These are phyloP conservation scores for Carex myosuroides DNA, from an alignment of 176 grass and related monocot species.

Conservation along the genomic window DNA sequence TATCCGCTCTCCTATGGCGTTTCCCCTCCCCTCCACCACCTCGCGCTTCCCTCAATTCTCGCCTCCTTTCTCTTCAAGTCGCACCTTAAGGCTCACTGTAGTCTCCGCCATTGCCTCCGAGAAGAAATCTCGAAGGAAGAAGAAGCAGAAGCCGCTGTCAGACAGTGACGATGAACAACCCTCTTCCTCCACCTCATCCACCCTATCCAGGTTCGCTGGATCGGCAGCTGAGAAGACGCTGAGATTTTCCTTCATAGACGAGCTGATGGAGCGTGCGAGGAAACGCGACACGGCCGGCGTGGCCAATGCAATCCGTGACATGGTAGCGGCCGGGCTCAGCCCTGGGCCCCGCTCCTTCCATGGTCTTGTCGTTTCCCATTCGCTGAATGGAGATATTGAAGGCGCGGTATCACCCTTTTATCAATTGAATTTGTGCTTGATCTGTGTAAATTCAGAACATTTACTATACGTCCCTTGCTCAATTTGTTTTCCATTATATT, in stretches of 20 bases:
- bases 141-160: conserved; percentile 38
- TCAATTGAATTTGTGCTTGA: neutral
- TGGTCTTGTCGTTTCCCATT: conserved; percentile 75
- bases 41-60: conserved; percentile 39
- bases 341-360: conserved; percentile 92
- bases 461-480: conserved; percentile 13
- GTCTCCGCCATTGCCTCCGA: conserved; percentile 23
- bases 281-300: conserved; percentile 41
- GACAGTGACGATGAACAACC: conserved; percentile 42
- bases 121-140: conserved; percentile 48
- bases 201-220: neutral
- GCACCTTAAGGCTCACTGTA: conserved; percentile 13
- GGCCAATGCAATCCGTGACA: conserved; percentile 75
- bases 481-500: neutral
- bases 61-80: conserved; percentile 19
- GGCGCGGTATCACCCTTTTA: conserved; percentile 51
- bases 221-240: conserved; percentile 60
- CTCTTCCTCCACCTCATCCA: conserved; percentile 22
- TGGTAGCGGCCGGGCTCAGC: conserved; percentile 83
- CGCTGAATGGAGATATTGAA: conserved; percentile 68
- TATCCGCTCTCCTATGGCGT: conserved; percentile 55
- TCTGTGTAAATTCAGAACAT: neutral
- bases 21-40: conserved; percentile 27
- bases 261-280: conserved; percentile 61
- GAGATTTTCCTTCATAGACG: conserved; percentile 66